phyloP scores from a whole-genome alignment of 192 early-diverging fungal genomes.

The Dissophora globulifera region DNA sequence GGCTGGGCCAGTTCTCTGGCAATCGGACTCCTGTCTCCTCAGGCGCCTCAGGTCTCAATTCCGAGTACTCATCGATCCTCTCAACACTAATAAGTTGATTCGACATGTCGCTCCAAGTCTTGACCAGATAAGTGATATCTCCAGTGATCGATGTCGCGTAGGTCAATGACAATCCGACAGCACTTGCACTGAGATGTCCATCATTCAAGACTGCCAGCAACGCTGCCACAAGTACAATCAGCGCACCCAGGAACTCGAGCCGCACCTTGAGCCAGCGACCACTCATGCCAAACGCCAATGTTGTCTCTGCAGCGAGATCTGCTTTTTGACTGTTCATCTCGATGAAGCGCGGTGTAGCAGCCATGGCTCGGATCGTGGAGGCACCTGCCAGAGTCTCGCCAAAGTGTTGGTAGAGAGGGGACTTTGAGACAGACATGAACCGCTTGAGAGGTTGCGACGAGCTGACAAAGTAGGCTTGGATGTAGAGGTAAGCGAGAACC shows the following conservation, averaged over 20 bases:
- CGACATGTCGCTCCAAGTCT: conserved; percentile 76
- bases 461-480: conserved; percentile 70
- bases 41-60: conserved; percentile 78
- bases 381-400: conserved; percentile 71
- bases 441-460: conserved; percentile 85
- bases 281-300: conserved; percentile 58
- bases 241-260: conserved; percentile 75
- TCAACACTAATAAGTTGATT: conserved; percentile 86
- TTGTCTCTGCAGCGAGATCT: conserved; percentile 9
- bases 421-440: conserved; percentile 79
- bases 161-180: conserved; percentile 83
- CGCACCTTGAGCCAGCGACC: conserved; percentile 86
- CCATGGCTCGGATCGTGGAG: conserved; percentile 75
- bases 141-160: conserved; percentile 84
- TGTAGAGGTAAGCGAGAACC: conserved; percentile 53
- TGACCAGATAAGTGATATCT: conserved; percentile 77
- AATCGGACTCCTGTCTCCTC: conserved; percentile 54
- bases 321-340: conserved; percentile 40
- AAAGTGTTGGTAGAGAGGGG: conserved; percentile 80
- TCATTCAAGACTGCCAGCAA: conserved; percentile 66
- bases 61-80: conserved; percentile 81
- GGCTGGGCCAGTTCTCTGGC: conserved; percentile 52
- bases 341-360: conserved; percentile 65
- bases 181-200: conserved; percentile 69
- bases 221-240: conserved; percentile 72